Evolutionary conservation across 2,329 filamentous ascomycete species (phyloP).

Genomic region (Plenodomus lindquistii): DNA sequence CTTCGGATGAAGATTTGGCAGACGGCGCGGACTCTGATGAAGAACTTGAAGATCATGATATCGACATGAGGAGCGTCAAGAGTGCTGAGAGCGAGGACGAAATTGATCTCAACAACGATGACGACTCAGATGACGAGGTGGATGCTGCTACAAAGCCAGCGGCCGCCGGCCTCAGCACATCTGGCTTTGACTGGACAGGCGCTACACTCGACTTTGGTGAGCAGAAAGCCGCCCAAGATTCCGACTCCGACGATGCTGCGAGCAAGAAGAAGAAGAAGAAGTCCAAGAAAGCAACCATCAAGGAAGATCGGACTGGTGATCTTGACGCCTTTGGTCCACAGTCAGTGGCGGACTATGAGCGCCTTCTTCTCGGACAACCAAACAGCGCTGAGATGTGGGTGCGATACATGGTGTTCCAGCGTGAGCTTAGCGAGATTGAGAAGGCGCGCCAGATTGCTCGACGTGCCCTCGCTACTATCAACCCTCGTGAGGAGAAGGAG

Average conservation of each 20-base stretch:
- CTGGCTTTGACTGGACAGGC: slow-evolving; percentile 87
- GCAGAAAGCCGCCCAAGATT: slow-evolving; percentile 57
- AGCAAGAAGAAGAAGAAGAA: slow-evolving; percentile 68
- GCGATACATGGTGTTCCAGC: slow-evolving; percentile 97
- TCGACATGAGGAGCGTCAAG: slow-evolving; percentile 52
- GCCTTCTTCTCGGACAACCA: slow-evolving; percentile 86
- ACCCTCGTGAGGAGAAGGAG: slow-evolving; percentile 86
- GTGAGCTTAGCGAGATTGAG: slow-evolving; percentile 84
- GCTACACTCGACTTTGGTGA: slow-evolving; percentile 59
- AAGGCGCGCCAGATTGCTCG: slow-evolving; percentile 89
- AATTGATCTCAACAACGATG: slow-evolving; percentile 38
- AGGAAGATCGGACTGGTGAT: slow-evolving; percentile 89
- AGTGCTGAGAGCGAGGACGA: slow-evolving; percentile 43
- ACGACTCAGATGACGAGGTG: slow-evolving; percentile 40
- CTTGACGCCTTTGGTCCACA: slow-evolving; percentile 87
- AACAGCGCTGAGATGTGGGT: slow-evolving; percentile 96
- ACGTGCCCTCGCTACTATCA: slow-evolving; percentile 87
- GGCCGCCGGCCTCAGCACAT: slow-evolving; percentile 65
- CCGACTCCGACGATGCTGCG: slow-evolving; percentile 56
- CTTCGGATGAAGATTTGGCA: slow-evolving; percentile 29
- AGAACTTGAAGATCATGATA: slow-evolving; percentile 43
- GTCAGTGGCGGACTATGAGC: slow-evolving; percentile 89
- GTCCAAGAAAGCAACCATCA: slow-evolving; percentile 71
- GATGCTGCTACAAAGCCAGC: slow-evolving; percentile 24
- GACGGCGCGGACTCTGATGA: slow-evolving; percentile 48